Percentiles rank a stretch among this genome's conserved stretches.
Evolutionary conservation across 2,329 filamentous ascomycete species (phyloP).

Genomic region (Scytalidium sp.): DNA sequence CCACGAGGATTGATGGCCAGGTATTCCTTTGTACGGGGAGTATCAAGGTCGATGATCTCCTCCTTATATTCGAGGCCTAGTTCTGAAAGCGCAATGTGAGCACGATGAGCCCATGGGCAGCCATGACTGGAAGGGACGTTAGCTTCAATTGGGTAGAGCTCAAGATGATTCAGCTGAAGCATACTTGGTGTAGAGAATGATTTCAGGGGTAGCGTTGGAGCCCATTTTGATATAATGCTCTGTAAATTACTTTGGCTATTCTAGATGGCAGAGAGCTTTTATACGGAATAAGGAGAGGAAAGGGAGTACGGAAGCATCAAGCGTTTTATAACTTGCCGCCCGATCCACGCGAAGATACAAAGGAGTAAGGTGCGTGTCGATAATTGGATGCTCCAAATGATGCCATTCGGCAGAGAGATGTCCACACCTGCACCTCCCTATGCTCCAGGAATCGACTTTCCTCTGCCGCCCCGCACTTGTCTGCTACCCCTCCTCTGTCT

Average conservation of each 20-base stretch:
- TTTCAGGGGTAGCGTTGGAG: constrained; percentile 24
- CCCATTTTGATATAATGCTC: constrained; percentile 12
- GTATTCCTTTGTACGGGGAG: constrained; percentile 70
- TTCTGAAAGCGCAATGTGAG: constrained; percentile 68
- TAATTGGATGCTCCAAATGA: background rate
- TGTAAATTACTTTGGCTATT: too few species aligned
- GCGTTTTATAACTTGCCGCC: background rate
- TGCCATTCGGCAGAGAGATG: background rate
- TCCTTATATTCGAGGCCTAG: constrained; percentile 65
- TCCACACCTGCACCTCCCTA: background rate
- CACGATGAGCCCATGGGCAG: constrained; percentile 76
- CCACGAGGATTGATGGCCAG: constrained; percentile 76
- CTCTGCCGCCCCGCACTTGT: background rate
- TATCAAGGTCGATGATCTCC: constrained; percentile 68
- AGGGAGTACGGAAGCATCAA: background rate
- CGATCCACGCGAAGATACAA: background rate
- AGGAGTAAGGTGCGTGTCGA: background rate
- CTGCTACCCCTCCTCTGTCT: background rate
- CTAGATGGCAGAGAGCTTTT: background rate
- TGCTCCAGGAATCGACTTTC: too few species aligned
- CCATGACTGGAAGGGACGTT: constrained; percentile 32
- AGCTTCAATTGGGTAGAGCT: background rate
- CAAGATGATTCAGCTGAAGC: background rate
- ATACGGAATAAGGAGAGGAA: background rate
- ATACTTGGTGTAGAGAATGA: constrained; percentile 66